Base-by-base conservation (phyloP, 495 filamentous ascomycete species). In the Acidiella bohemica region DNA sequence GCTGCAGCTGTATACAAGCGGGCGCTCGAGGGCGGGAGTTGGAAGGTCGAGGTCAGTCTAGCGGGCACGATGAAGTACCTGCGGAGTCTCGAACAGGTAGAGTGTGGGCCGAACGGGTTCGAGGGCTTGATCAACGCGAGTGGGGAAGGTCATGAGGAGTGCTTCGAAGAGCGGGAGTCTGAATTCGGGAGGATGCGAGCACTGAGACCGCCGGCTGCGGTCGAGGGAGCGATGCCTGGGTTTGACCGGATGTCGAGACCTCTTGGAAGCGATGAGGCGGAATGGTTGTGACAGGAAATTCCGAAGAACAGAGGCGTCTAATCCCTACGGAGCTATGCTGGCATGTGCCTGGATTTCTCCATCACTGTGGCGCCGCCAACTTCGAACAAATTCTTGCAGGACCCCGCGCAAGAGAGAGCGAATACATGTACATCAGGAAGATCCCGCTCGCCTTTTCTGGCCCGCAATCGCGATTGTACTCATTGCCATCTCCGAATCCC, bases 21-120 rank as follows among this genome's bases (percentile, higher is more conserved):
- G 11, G 43, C 36, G 0, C 38, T 14, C 1, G 41, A 42, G 14
- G 55, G 50, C 25, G 55, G 55, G 1, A 25, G 36, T 3, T 58
- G 48, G 26, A 36, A 47, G 19, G 50, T 58, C 12, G 17, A 58
- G 10, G 53, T 58, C 13, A 60, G 57, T 10, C 47, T 66, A 12
- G 60, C 59, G 8, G 57, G 46, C 1, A 34, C 41, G 5, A 49
- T 46, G 53, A 53, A 58, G 32, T 55, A 53, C 39, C 43, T 58
- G 19, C 31, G 55, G n/a, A 48, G 42, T 24, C 32, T 58, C 14
- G 49, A 53, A 9, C 55, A 51, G 29, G 36, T 44, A 14, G 23
- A 7, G 32, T 19, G 14, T 36, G 8, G 13, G n/a, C 25, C 7
- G 25, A 27, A 7, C 7, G 25, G 25, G 7, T 7, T n/a, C 25